Conservation (phyloP, 257 asterid species). For the Marsdenia floribunda region DNA sequence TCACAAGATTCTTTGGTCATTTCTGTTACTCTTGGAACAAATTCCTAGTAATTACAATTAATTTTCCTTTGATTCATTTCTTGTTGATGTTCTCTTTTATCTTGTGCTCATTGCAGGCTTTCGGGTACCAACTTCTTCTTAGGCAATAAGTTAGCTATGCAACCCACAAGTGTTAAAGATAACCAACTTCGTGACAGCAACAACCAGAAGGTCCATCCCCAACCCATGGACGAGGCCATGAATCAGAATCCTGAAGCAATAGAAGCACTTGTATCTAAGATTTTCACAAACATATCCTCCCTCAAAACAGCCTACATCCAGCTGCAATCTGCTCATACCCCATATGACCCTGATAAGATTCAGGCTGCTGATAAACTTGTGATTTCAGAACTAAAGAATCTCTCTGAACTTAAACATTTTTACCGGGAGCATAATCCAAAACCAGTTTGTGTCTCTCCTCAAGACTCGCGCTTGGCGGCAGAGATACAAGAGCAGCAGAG, state of each 20-base stretch:
- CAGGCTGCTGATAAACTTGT: conserved; percentile 97
- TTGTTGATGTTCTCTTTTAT: conserved; percentile 21
- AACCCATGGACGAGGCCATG: conserved; percentile 91
- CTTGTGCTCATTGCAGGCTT: conserved; percentile 6
- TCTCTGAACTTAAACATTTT: conserved; percentile 93
- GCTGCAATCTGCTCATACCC: conserved; percentile 94
- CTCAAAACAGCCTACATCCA: conserved; percentile 92
- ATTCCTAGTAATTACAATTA: too few relatives aligned
- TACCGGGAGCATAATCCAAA: conserved; percentile 95
- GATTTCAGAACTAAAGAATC: conserved; percentile 81
- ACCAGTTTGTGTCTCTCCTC: conserved; percentile 86
- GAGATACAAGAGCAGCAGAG: conserved; percentile 99
- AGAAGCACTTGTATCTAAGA: conserved; percentile 77
- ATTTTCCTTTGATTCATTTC: too few relatives aligned
- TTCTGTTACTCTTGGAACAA: too few relatives aligned
- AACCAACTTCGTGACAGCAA: conserved; percentile 92
- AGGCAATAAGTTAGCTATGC: conserved; percentile 77
- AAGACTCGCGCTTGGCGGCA: conserved; percentile 94
- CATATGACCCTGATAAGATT: conserved; percentile 93
- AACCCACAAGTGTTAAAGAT: conserved; percentile 81
- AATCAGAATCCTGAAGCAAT: conserved; percentile 90
- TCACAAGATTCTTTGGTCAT: too few relatives aligned
- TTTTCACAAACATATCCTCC: conserved; percentile 80
- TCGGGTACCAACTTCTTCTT: conserved; percentile 7
- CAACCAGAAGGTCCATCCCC: conserved; percentile 98